Conservation (phyloP, 305 asterid species). For the Solanum hybrid region DNA sequence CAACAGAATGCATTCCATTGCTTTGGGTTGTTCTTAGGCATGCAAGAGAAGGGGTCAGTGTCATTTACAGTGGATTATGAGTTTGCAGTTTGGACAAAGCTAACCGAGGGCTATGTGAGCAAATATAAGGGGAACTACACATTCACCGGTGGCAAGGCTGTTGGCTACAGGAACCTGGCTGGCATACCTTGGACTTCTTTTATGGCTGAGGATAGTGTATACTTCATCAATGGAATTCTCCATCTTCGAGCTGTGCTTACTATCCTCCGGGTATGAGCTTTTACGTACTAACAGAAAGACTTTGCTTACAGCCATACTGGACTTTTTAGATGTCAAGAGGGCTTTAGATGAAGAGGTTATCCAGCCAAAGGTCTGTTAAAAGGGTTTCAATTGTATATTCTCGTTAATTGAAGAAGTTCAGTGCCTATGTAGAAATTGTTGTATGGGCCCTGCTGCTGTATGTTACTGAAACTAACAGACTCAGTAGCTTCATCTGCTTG, state of each 20-base stretch:
- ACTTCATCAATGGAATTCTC: conserved; percentile 10
- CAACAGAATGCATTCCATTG: conserved; percentile 9
- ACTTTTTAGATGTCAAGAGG: not conserved
- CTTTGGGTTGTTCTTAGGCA: conserved; percentile 13
- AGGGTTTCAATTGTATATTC: not conserved
- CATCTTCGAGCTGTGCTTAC: conserved; percentile 16
- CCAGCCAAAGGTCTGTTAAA: not conserved
- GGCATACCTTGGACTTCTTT: conserved; percentile 10
- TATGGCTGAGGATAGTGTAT: conserved; percentile 1
- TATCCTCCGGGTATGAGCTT: not conserved
- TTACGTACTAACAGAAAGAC: not conserved
- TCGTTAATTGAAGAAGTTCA: not conserved
- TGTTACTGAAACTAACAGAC: not conserved
- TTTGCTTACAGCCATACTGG: not conserved
- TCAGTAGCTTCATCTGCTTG: not conserved
- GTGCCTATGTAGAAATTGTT: not conserved
- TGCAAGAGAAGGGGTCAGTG: conserved; percentile 9
- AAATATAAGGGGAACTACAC: conserved; percentile 10
- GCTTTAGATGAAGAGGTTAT: not conserved
- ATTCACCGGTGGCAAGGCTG: conserved; percentile 15
- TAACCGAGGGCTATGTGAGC: conserved; percentile 8
- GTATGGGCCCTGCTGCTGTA: not conserved
- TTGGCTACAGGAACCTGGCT: conserved; percentile 9
- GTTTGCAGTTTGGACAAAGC: conserved; percentile 12
- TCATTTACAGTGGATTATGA: conserved; percentile 13